Evolutionary conservation across 2,329 filamentous ascomycete species (phyloP), one percentile per base, ranked within the genome.

Genomic region (Ophiosphaerella korrae): DNA sequence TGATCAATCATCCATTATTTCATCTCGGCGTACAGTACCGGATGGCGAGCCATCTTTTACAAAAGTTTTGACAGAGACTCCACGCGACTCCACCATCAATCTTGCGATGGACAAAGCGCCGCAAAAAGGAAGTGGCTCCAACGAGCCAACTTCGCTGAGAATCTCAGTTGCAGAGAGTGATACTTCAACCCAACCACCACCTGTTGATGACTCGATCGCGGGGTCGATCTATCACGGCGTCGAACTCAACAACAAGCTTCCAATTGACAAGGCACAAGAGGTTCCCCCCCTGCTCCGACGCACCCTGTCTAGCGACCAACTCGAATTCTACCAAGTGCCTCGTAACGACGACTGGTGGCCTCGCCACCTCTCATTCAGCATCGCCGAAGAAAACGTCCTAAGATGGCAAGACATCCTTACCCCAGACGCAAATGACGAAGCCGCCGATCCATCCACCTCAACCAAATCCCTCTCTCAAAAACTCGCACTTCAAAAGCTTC

Each of bases 301-400:
- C 14, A 84, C 88, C 18, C 82, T 87, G 61, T 88, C 84, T 62
- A 72, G 84, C 62, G 23, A 63, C 68, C 26, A 70, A 60, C 45
- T 73, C 50, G 1, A 56, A 53, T 6, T 71, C 6, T 60, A 65
- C 24, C 53, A 58, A n/a, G 16, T 56, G 2, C n/a, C 52, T 4
- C 63, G 77, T 1, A 80, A 84, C 53, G 85, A 89, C 54, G 79
- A 80, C 24, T 83, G 83, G 50, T 90, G 87, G 83, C 84, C 88
- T 1, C 84, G 88, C 1, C 83, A 88, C 37, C 79, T 92, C 56
- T 92, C 88, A 3, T 92, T 92, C 69, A 86, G 87, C 50, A 81
- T 87, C 38, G 89, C 87, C 1, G 88, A 90, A 73, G 87, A 91
- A 53, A 88, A 86, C n/a, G 75, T 92, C 7, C 75, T 92, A 1